A percentile compares a stretch with the other conserved stretches of the same genome.
phyloP scores from a whole-genome alignment of 768 basidiomycete genomes.

The Hydnomerulius pinastri region DNA sequence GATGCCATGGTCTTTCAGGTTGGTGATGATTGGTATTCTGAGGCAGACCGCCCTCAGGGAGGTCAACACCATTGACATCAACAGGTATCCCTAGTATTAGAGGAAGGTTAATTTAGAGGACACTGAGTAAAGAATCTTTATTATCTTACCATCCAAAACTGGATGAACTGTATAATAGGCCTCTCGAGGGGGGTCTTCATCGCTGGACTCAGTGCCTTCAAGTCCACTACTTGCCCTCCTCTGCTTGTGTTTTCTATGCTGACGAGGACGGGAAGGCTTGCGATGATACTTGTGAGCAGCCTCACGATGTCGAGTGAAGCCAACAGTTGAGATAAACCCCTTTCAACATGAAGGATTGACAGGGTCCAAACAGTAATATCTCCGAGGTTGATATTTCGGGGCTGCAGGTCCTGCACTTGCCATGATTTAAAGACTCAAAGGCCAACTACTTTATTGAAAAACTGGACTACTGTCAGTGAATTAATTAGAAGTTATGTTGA shows the following conservation, averaged over 20 bases:
- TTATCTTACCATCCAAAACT: slow-evolving; percentile 2
- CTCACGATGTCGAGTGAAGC: neutral
- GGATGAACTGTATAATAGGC: slow-evolving; percentile 4
- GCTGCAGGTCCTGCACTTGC: neutral
- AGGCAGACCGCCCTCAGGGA: neutral
- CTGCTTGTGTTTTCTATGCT: neutral
- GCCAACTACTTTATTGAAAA: too few relatives aligned
- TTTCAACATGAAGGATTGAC: neutral
- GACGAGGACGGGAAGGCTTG: neutral
- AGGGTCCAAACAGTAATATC: slow-evolving; percentile 2
- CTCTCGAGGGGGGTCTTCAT: neutral
- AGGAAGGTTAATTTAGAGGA: neutral
- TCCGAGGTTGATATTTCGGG: neutral
- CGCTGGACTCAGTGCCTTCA: neutral
- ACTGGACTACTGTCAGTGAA: neutral
- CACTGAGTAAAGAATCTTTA: neutral
- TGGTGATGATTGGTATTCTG: neutral
- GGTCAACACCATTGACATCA: slow-evolving; percentile 1
- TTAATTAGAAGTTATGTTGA: neutral
- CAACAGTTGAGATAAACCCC: neutral
- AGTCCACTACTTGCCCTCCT: neutral
- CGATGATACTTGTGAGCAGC: neutral
- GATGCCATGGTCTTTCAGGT: slow-evolving; percentile 4
- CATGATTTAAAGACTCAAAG: neutral
- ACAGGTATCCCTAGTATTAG: neutral